Conservation (phyloP, 306 rosid genomes). For the Vigna angularis region DNA sequence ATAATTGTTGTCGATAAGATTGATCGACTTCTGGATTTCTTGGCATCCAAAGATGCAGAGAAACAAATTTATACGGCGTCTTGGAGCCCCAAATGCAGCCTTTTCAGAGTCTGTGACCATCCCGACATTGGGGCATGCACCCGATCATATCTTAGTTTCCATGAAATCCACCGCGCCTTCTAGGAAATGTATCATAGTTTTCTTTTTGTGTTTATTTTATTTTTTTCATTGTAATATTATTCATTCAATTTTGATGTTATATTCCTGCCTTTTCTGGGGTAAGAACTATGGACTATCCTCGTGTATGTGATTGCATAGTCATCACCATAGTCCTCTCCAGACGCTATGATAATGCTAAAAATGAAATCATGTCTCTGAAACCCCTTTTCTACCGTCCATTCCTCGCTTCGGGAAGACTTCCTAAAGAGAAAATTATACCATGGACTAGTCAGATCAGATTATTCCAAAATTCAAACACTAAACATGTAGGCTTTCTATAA, state of each 20-base stretch:
- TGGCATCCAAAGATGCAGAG: conserved; percentile 18
- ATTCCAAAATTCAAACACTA: background rate
- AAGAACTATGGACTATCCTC: conserved; percentile 16
- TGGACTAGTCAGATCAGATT: too few species aligned
- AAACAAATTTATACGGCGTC: conserved; percentile 13
- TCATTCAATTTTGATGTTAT: conserved; percentile 61
- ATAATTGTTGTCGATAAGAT: conserved; percentile 34
- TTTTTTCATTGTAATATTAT: conserved; percentile 49
- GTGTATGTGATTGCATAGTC: conserved; percentile 32
- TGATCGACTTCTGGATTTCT: conserved; percentile 41
- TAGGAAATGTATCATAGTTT: conserved; percentile 49
- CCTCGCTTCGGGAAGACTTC: background rate
- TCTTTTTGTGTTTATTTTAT: conserved; percentile 5
- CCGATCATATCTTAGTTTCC: background rate
- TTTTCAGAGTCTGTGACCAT: conserved; percentile 33
- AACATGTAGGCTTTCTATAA: background rate
- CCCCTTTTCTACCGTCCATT: background rate
- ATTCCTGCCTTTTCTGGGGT: conserved; percentile 29
- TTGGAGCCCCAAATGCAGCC: conserved; percentile 40
- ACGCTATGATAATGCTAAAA: conserved; percentile 9
- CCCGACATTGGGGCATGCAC: background rate
- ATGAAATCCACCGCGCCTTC: conserved; percentile 28
- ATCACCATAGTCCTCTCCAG: conserved; percentile 10
- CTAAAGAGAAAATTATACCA: background rate
- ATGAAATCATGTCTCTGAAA: background rate